Percentiles rank a stretch among this genome's conserved stretches.
These are phyloP conservation scores for Elasticomyces elasticus DNA, from an alignment of 495 filamentous ascomycete genomes.

Conservation along the genomic window DNA sequence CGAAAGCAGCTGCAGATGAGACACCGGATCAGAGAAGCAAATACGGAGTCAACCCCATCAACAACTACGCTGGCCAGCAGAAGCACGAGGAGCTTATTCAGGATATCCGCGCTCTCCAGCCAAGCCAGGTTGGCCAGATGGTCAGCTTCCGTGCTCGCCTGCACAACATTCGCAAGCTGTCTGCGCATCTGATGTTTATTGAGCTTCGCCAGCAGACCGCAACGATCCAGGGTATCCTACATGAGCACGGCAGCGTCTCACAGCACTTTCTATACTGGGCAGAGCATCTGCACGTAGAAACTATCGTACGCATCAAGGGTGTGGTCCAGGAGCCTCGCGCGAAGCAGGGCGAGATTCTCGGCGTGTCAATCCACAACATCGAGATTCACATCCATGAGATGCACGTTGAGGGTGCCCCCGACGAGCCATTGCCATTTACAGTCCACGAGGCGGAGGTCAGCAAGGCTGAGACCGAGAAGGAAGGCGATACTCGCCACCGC, in stretches of 20 bases:
- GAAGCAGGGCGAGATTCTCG: constrained; percentile 40
- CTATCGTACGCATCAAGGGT: constrained; percentile 46
- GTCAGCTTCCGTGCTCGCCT: constrained; percentile 73
- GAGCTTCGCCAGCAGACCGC: constrained; percentile 74
- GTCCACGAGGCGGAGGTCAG: constrained; percentile 54
- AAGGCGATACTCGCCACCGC: constrained; percentile 38
- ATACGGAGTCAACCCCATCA: constrained; percentile 32
- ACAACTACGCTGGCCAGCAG: constrained; percentile 33
- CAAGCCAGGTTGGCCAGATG: constrained; percentile 53
- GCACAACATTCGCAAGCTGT: constrained; percentile 78
- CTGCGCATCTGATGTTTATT: constrained; percentile 85
- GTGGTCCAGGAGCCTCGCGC: constrained; percentile 40
- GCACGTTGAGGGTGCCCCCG: constrained; percentile 46
- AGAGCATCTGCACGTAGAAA: constrained; percentile 59
- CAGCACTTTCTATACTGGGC: constrained; percentile 57
- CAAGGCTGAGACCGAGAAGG: constrained; percentile 24
- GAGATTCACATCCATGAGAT: constrained; percentile 38
- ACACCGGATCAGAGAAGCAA: constrained; percentile 27
- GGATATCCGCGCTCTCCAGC: constrained; percentile 22
- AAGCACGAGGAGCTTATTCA: constrained; percentile 34
- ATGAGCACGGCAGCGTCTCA: constrained; percentile 46
- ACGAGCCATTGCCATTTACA: constrained; percentile 51
- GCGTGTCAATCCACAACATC: constrained; percentile 32
- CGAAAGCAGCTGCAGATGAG: constrained; percentile 28
- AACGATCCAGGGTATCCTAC: constrained; percentile 71